Base-by-base conservation (phyloP, 2,329 filamentous ascomycete species). In the Anthostomella pinea region DNA sequence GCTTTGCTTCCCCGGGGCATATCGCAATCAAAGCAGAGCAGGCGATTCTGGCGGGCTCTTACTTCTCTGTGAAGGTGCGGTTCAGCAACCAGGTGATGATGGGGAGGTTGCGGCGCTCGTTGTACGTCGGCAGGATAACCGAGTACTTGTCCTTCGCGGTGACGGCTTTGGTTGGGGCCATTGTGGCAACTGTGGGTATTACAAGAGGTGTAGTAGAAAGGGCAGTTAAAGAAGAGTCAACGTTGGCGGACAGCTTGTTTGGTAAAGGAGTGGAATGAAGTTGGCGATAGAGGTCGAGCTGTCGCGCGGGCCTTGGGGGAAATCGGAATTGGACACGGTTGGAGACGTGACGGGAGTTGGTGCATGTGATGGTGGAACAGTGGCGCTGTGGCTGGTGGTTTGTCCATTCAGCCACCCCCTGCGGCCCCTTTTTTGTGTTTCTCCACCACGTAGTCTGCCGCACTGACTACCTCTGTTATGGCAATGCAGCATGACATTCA, bases 71-170 rank as follows among this genome's bases (percentile, higher is more conserved):
- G 66, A 97, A 97, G 46, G 84, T 96, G 64, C 83, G 84, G 70
- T 95, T 87, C 52, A 98, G 77, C 65, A 98, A 73, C 87, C 89
- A 97, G 58, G 85, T 80, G 62, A 97, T 88, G 64, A 98, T 93
- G 57, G 93, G 93, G 52, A 98, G 81, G 70, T 98, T 98, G 66
- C 82, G 83, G 62, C 93, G 87, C 78, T 98, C 93, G 66, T 98
- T 97, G 80, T 95, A 98, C 45, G 93, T 98, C 39, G 93, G 93
- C 49, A 98, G 81, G 61, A 98, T 91, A 62, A 98, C 84, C 52
- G 91, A 95, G 77, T 96, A 98, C 70, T 91, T 95, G 75, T 93
- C 75, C 55, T 65, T 64, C 33, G 57, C 44, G 23, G 53, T 43
- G 38, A 51, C 40, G 32, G 61, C 57, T 52, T 69, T 71, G 34